Conservation (phyloP, 345 rosid species). For the Salix koriyanagi region DNA sequence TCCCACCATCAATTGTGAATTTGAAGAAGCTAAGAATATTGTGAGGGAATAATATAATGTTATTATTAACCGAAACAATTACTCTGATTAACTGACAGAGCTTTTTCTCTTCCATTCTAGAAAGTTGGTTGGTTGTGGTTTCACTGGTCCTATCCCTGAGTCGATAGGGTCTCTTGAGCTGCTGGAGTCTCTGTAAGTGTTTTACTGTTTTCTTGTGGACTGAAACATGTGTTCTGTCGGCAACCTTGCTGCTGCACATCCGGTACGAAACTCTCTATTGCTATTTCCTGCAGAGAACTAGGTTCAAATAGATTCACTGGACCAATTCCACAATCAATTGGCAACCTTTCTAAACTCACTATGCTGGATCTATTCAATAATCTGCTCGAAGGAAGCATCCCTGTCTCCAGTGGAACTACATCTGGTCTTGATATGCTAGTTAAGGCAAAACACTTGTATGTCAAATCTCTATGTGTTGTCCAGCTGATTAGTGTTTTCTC, state of each 20-base stretch:
- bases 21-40: constrained; percentile 52
- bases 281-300: constrained; percentile 50
- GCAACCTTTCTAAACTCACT: constrained; percentile 50
- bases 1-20: constrained; percentile 55
- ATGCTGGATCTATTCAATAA: constrained; percentile 88
- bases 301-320: constrained; percentile 72
- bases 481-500: neutral
- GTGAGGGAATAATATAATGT: constrained; percentile 39
- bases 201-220: neutral
- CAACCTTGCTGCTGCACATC: neutral
- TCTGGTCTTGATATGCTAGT: constrained; percentile 79
- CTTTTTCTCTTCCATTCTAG: constrained; percentile 31
- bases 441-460: constrained; percentile 74
- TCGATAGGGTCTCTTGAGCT: constrained; percentile 53
- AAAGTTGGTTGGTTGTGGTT: constrained; percentile 65
- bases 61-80: neutral
- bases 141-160: constrained; percentile 63
- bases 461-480: constrained; percentile 1
- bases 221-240: neutral
- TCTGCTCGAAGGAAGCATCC: constrained; percentile 59
- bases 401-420: constrained; percentile 61
- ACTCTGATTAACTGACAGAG: neutral
- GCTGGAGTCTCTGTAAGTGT: constrained; percentile 58
- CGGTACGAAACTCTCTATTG: neutral
- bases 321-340: constrained; percentile 65